A percentile compares a stretch with the other conserved stretches of the same genome.
Conservation (phyloP, 345 rosid species). For the Raphanus sativus region DNA sequence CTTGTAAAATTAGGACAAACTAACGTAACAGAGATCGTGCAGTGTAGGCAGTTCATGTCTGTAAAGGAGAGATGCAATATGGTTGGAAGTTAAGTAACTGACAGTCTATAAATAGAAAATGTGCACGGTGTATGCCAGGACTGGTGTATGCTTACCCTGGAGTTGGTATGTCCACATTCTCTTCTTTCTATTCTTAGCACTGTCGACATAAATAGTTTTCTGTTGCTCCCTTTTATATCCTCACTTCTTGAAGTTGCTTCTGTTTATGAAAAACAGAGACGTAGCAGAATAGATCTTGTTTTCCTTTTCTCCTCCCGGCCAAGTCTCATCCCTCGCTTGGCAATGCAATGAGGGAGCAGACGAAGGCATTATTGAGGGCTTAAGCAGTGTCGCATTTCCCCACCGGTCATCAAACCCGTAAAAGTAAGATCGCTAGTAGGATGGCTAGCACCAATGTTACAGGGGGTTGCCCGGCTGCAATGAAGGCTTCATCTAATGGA, state of each 20-base stretch:
- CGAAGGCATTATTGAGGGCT: slow-evolving; percentile 20
- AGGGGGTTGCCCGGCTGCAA: slow-evolving; percentile 44
- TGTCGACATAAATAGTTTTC: slow-evolving; percentile 26
- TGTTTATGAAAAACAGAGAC: slow-evolving; percentile 2
- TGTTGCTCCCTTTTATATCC: slow-evolving; percentile 16
- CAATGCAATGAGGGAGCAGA: slow-evolving; percentile 25
- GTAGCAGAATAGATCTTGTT: slow-evolving; percentile 5
- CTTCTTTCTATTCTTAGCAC: slow-evolving; percentile 31
- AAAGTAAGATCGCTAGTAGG: not conserved
- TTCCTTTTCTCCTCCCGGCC: not conserved
- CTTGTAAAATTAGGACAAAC: slow-evolving; percentile 22
- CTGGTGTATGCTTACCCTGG: slow-evolving; percentile 36
- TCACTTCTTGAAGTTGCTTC: slow-evolving; percentile 20
- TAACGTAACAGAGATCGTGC: not conserved
- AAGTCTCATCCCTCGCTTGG: slow-evolving; percentile 16
- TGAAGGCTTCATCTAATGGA: slow-evolving; percentile 80
- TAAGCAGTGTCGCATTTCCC: slow-evolving; percentile 14
- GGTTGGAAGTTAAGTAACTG: slow-evolving; percentile 38
- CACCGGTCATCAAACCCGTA: not conserved
- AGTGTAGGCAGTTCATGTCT: slow-evolving; percentile 12
- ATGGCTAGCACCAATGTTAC: slow-evolving; percentile 34
- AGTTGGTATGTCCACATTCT: slow-evolving; percentile 32
- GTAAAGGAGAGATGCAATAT: slow-evolving; percentile 27
- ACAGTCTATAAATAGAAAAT: slow-evolving; percentile 26
- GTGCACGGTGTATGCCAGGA: slow-evolving; percentile 33